Conservation (phyloP, 1,139 yeast genomes). For the Saccharomyces hybrid region DNA sequence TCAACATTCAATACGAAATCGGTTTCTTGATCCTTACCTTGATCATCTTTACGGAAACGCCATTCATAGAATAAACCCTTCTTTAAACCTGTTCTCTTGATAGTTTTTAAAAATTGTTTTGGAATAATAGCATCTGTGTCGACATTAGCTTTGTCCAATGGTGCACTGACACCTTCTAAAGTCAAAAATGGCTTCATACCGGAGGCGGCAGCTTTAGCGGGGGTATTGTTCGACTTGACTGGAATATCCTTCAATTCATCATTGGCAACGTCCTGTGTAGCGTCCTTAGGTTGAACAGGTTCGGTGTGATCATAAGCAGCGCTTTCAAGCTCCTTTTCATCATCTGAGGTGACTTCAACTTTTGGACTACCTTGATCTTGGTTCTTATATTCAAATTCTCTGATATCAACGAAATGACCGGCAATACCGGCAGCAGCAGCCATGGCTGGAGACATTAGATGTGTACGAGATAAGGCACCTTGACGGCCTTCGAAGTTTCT, state of each 20-base stretch:
- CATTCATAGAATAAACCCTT: slow-evolving; percentile 86
- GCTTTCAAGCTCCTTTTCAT: slow-evolving; percentile 52
- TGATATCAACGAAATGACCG: slow-evolving; percentile 86
- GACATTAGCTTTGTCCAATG: slow-evolving; percentile 86
- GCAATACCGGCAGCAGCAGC: slow-evolving; percentile 97
- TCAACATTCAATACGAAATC: slow-evolving; percentile 82
- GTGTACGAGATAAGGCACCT: slow-evolving; percentile 95
- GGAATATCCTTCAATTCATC: slow-evolving; percentile 59
- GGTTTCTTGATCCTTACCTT: slow-evolving; percentile 73
- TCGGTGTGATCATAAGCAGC: slow-evolving; percentile 67
- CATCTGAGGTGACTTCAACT: slow-evolving; percentile 48
- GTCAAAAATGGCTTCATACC: slow-evolving; percentile 73
- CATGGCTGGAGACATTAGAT: slow-evolving; percentile 97
- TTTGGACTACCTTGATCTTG: slow-evolving; percentile 51
- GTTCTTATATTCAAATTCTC: slow-evolving; percentile 58
- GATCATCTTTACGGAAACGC: slow-evolving; percentile 60
- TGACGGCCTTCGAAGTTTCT: slow-evolving; percentile 99
- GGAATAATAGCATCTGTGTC: slow-evolving; percentile 98
- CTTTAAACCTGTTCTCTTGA: slow-evolving; percentile 89
- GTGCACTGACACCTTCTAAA: slow-evolving; percentile 84
- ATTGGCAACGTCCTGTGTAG: slow-evolving; percentile 28
- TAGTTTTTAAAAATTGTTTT: slow-evolving; percentile 93
- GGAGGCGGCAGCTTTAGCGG: slow-evolving; percentile 37
- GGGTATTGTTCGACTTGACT: slow-evolving; percentile 47
- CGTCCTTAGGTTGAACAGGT: slow-evolving; percentile 38